These are phyloP conservation scores for Trypanosoma mega DNA, from an alignment of 208 protist genomes.

Conservation along the genomic window DNA sequence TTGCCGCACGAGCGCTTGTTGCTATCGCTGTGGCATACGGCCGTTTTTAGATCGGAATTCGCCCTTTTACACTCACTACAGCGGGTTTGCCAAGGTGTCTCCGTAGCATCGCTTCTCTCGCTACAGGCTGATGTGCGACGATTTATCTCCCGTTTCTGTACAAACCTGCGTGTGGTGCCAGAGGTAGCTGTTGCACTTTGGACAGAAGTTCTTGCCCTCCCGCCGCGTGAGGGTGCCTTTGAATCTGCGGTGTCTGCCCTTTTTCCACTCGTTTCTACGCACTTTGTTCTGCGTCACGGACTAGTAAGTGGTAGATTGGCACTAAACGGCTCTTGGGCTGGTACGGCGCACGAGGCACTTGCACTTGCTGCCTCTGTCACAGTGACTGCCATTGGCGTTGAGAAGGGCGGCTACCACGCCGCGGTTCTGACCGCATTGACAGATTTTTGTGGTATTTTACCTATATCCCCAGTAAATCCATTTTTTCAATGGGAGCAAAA, in stretches of 20 bases:
- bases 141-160: slow-evolving; percentile 65
- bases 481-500: slow-evolving; percentile 64
- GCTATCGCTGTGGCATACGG: slow-evolving; percentile 55
- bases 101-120: slow-evolving; percentile 18
- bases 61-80: slow-evolving; percentile 54
- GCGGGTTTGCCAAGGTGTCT: slow-evolving; percentile 20
- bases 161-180: slow-evolving; percentile 44
- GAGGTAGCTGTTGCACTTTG: slow-evolving; percentile 66
- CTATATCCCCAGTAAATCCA: slow-evolving; percentile 35
- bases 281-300: slow-evolving; percentile 57
- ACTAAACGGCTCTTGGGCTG: slow-evolving; percentile 61
- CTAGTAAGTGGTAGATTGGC: slow-evolving; percentile 41
- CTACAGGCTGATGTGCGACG: slow-evolving; percentile 34
- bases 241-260: slow-evolving; percentile 30
- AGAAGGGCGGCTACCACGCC: slow-evolving; percentile 34
- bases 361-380: slow-evolving; percentile 42
- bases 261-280: slow-evolving; percentile 59
- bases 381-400: slow-evolving; percentile 53
- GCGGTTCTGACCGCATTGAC: slow-evolving; percentile 37
- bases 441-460: slow-evolving; percentile 55
- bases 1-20: slow-evolving; percentile 23
- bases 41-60: slow-evolving; percentile 79
- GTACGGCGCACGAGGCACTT: slow-evolving; percentile 48
- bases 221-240: slow-evolving; percentile 9
- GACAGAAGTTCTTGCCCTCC: slow-evolving; percentile 41